Conservation (phyloP, 2,329 filamentous ascomycete genomes). For the Mariannaea elegans region DNA sequence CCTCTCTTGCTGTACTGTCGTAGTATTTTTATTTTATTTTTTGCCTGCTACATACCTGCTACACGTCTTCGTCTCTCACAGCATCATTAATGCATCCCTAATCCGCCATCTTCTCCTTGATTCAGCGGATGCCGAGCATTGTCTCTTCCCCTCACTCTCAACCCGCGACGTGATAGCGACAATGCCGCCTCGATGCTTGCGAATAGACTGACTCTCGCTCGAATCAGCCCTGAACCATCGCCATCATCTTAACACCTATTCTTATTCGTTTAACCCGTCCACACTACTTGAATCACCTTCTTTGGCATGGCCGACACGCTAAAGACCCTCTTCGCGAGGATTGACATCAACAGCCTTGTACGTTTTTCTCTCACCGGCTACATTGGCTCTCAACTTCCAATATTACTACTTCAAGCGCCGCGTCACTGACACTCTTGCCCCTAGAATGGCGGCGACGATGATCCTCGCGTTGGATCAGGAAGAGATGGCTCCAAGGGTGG, state of each 20-base stretch:
- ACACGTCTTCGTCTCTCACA: too few relatives aligned
- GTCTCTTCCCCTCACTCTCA: background rate
- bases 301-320: slow-evolving; percentile 25
- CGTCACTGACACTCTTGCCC: background rate
- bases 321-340: slow-evolving; percentile 24
- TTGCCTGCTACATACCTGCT: too few relatives aligned
- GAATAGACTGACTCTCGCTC: background rate
- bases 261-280: background rate
- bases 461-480: slow-evolving; percentile 47
- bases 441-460: slow-evolving; percentile 32
- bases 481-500: slow-evolving; percentile 46
- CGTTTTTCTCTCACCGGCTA: background rate
- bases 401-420: background rate
- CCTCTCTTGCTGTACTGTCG: background rate
- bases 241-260: background rate
- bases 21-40: too few relatives aligned
- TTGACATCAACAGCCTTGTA: slow-evolving; percentile 26
- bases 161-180: background rate
- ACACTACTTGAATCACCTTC: background rate
- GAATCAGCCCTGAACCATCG: background rate
- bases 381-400: background rate
- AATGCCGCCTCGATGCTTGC: background rate
- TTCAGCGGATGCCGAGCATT: background rate
- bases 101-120: background rate
- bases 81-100: background rate